Percentiles rank a stretch among this genome's conserved stretches.
phyloP scores from a whole-genome alignment of 1,284 basidiomycete genomes.

The Kwoniella shivajii region DNA sequence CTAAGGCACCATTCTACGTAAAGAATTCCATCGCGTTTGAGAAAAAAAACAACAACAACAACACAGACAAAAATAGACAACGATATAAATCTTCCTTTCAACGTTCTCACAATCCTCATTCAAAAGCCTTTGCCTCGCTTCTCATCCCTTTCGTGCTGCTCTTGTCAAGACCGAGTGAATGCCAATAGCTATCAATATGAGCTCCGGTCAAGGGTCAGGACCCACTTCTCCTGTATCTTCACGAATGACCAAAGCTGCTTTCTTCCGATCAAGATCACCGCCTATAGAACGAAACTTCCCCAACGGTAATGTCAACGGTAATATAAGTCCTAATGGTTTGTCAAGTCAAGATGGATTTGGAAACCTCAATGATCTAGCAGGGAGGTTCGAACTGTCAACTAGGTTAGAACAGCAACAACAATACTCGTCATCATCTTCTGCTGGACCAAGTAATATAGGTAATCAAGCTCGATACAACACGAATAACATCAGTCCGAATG shows the following conservation, averaged over 20 bases:
- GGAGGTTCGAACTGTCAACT: constrained; percentile 15
- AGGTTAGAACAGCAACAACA: constrained; percentile 1
- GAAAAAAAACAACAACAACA: constrained; percentile 1
- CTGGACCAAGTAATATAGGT: background rate
- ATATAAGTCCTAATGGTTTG: background rate
- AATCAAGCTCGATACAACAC: background rate
- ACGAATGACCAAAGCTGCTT: constrained; percentile 44
- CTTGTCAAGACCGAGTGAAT: background rate
- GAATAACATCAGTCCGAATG: background rate
- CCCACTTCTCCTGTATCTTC: constrained; percentile 25
- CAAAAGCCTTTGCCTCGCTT: background rate
- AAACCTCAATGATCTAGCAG: constrained; percentile 15
- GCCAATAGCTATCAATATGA: constrained; percentile 12
- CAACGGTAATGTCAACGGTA: constrained; percentile 1
- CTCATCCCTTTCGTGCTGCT: too few relatives aligned
- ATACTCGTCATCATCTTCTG: background rate
- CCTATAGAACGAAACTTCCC: constrained; percentile 27
- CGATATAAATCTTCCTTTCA: background rate
- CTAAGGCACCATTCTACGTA: too few relatives aligned
- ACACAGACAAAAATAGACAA: background rate
- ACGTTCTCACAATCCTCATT: background rate
- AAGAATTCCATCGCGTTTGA: constrained; percentile 1
- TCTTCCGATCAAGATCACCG: constrained; percentile 44
- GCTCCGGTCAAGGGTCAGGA: background rate
- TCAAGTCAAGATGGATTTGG: constrained; percentile 8